Percentiles rank a stretch among this genome's conserved stretches.
Conservation (phyloP, 345 rosid genomes). For the Lepidium africanum region DNA sequence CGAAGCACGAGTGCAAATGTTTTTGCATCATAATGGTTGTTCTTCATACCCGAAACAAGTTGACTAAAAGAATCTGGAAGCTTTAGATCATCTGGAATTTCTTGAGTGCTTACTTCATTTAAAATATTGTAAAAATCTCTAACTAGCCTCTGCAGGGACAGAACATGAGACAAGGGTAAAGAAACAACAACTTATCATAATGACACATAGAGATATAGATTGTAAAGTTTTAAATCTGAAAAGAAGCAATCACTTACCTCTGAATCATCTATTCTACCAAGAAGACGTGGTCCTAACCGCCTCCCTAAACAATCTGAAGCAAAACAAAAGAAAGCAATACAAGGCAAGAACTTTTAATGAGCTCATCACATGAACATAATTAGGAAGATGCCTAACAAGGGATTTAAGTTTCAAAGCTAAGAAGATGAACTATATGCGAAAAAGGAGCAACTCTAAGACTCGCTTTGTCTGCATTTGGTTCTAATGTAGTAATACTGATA, state of each 20-base stretch:
- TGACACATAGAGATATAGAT: conserved; percentile 1
- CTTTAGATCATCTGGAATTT: conserved; percentile 77
- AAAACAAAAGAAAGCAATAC: neutral
- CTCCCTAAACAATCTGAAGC: conserved; percentile 91
- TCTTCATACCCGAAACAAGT: conserved; percentile 88
- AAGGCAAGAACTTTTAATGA: conserved; percentile 11
- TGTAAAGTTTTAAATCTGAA: neutral
- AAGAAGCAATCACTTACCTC: conserved; percentile 44
- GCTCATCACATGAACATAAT: neutral
- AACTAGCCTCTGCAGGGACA: conserved; percentile 65
- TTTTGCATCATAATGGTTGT: conserved; percentile 76
- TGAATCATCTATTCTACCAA: conserved; percentile 82
- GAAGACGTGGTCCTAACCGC: conserved; percentile 93
- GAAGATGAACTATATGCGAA: neutral
- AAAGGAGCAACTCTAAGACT: neutral
- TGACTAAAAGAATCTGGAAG: conserved; percentile 79
- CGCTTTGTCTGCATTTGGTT: neutral
- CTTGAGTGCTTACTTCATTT: conserved; percentile 69
- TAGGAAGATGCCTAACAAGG: neutral
- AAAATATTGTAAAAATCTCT: conserved; percentile 83
- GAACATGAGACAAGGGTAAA: conserved; percentile 13
- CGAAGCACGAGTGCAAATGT: conserved; percentile 70
- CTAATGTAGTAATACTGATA: neutral
- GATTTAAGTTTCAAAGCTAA: neutral
- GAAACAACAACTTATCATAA: conserved; percentile 9